Base-by-base conservation (phyloP, 441 rosid genomes). In the Macaranga tanarius region DNA sequence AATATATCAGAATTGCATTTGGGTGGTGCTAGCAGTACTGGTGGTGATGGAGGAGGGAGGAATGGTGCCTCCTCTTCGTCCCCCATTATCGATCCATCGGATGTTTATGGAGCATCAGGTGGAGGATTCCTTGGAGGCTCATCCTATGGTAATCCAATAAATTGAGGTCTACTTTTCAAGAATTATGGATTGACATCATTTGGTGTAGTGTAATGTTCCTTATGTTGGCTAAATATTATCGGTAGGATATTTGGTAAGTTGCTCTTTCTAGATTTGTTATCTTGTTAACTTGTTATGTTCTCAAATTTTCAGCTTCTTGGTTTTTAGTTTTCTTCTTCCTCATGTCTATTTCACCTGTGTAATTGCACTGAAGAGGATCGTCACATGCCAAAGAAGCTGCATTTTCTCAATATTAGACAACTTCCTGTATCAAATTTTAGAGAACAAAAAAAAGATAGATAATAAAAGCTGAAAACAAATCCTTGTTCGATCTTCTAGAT, bases 1-100 rank as follows among this genome's bases (percentile, higher is more conserved):
- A 88, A 88, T 51, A 65, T 93, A 62, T 91, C 98, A 7, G 95
- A 90, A 63, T 82, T 94, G 84, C 91, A 90, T 85, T 80, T 94
- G 79, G 96, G 95, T 50, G 95, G 89, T 73, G 82, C 74, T 66
- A 66, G 73, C 31, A 52, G 76, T n/a, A n/a, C n/a, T 34, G 73
- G 60, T 23, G 71, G 70, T 4, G 76, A 54, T 7, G 79, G 76
- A 4, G 76, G 75, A 2, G 89, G 80, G 42, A 77, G 87, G 40
- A 86, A 81, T 62, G 92, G 79, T 15, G 88, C 68, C 6, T 77
- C 96, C 12, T 75, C 91, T 2, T 87, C 96, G 0, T 54, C 84
- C 5, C 89, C 92, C 0, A 73, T 87, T 71, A 72, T 90, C 17
- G 91, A 87, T 77, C 86, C 85, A 5, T 73, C 90, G 0, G 90